phyloP scores from a whole-genome alignment of 2,329 filamentous ascomycete genomes.

The Ophiostoma sp. region DNA sequence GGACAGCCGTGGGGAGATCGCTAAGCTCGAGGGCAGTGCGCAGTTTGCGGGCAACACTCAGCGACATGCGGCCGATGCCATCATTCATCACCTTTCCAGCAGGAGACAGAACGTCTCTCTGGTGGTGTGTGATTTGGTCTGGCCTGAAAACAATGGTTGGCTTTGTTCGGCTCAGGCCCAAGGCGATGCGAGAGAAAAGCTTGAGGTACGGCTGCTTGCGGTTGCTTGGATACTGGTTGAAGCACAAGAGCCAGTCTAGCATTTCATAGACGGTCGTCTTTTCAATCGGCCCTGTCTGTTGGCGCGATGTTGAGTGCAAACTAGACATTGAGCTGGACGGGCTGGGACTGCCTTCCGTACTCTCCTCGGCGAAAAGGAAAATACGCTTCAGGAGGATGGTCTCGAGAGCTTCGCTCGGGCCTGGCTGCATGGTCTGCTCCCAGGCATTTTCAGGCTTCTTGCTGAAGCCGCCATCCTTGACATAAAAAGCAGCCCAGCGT shows the following conservation, averaged over 20 bases:
- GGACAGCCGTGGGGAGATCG: conserved; percentile 58
- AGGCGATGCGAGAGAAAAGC: conserved; percentile 52
- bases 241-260: conserved; percentile 49
- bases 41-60: conserved; percentile 51
- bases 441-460: conserved; percentile 30
- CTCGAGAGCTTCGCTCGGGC: conserved; percentile 26
- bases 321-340: neutral
- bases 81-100: conserved; percentile 55
- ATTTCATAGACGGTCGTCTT: conserved; percentile 37
- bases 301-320: conserved; percentile 29
- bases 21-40: conserved; percentile 45
- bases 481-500: conserved; percentile 46
- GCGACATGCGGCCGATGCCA: conserved; percentile 62
- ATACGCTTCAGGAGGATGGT: conserved; percentile 40
- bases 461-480: conserved; percentile 37
- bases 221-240: conserved; percentile 38
- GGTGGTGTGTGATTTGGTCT: conserved; percentile 42
- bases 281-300: neutral
- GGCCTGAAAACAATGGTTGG: conserved; percentile 44
- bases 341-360: conserved; percentile 32
- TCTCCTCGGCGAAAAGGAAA: conserved; percentile 53
- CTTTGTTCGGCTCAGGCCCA: conserved; percentile 49
- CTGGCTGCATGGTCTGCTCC: conserved; percentile 33
- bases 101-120: conserved; percentile 39
- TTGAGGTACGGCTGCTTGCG: conserved; percentile 47